phyloP scores from a whole-genome alignment of 345 rosid genomes.

The Populus simonii region DNA sequence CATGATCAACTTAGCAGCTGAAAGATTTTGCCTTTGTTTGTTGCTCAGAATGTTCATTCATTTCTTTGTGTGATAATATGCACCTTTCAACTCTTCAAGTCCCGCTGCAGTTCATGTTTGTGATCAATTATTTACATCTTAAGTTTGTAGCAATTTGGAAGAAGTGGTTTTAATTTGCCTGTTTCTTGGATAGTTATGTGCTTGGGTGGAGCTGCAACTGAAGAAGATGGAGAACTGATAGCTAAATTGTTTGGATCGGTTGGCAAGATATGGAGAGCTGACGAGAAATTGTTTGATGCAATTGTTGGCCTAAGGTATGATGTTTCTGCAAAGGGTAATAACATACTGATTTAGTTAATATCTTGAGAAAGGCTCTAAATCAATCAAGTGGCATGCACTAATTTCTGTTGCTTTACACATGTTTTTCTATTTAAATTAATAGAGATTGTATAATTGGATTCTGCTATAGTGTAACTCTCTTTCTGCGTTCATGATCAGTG shows the following conservation, averaged over 20 bases:
- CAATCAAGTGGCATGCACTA: background rate
- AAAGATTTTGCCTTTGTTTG: background rate
- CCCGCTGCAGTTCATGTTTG: background rate
- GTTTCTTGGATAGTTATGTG: constrained; percentile 51
- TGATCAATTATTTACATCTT: background rate
- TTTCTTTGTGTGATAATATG: background rate
- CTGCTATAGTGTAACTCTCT: background rate
- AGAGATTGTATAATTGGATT: background rate
- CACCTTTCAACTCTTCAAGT: background rate
- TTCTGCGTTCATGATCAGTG: constrained; percentile 44
- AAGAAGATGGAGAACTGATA: constrained; percentile 71
- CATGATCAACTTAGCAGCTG: background rate
- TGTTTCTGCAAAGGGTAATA: background rate
- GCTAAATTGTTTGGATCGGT: constrained; percentile 68
- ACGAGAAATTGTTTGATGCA: constrained; percentile 87
- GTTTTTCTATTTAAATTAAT: background rate
- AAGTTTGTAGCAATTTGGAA: background rate
- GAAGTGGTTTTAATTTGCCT: constrained; percentile 9
- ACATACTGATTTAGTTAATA: background rate
- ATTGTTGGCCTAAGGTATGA: constrained; percentile 83
- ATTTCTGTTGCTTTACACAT: background rate
- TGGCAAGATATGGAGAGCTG: constrained; percentile 83
- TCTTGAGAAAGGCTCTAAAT: background rate
- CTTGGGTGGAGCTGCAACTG: constrained; percentile 70
- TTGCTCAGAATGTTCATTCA: background rate